Conservation (phyloP, 768 basidiomycete species). For the Rhodotorula paludigena region DNA sequence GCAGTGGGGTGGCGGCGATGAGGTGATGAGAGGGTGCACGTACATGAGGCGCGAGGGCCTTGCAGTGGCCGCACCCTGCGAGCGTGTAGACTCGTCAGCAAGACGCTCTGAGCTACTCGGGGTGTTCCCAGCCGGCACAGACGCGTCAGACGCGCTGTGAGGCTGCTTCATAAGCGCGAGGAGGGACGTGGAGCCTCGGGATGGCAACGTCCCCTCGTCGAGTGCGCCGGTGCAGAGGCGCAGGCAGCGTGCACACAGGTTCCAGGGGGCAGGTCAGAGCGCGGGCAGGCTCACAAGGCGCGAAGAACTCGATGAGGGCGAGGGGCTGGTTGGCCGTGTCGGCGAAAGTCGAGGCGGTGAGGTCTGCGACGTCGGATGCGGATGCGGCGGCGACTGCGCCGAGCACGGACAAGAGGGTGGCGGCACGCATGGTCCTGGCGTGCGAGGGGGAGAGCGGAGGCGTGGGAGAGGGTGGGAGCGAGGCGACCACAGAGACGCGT, state of each 20-base stretch:
- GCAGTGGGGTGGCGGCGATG: not conserved
- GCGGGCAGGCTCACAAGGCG: constrained; percentile 49
- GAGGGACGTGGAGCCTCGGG: too few species aligned
- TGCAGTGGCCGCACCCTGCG: constrained; percentile 43
- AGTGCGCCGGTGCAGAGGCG: too few species aligned
- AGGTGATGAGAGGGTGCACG: not conserved
- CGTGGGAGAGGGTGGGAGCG: too few species aligned
- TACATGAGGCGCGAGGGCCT: constrained; percentile 22
- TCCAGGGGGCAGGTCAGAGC: not conserved
- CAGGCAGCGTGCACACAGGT: not conserved
- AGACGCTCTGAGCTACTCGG: not conserved
- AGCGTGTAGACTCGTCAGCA: not conserved
- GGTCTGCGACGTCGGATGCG: constrained; percentile 70
- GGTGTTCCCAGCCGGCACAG: too few species aligned
- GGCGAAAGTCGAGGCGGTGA: constrained; percentile 50
- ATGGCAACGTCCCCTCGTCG: too few species aligned
- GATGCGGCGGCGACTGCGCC: constrained; percentile 42
- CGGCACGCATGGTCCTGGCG: constrained; percentile 6
- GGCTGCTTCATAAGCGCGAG: too few species aligned
- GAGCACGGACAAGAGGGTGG: constrained; percentile 13
- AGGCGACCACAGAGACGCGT: too few species aligned
- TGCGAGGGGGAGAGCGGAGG: not conserved
- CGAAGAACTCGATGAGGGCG: constrained; percentile 85
- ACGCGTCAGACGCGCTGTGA: too few species aligned
- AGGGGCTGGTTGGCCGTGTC: constrained; percentile 33